Base-by-base conservation (phyloP, 495 filamentous ascomycete genomes). In the Trichoderma virens region DNA sequence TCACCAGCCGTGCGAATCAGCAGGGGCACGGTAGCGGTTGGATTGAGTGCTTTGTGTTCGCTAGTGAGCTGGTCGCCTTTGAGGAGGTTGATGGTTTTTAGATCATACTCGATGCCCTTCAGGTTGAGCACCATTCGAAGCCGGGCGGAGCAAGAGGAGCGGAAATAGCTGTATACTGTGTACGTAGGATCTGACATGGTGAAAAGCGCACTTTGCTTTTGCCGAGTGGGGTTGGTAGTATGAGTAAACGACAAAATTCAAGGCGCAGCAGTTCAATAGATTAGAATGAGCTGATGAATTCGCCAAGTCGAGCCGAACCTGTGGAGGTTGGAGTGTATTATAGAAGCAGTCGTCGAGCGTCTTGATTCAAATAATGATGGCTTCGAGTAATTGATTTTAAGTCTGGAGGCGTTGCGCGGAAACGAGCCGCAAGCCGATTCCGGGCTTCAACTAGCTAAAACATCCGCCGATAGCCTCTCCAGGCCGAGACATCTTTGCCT, bases 111-210 rank as follows among this genome's bases (percentile, higher is more conserved):
- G 62, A 84, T 72, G 35, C 66, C 65, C 67, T 82, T 82, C 28
- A 81, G 73, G 61, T 78, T 64, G 0, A 82, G 74, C 23, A 80
- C 82, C 66, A 81, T 84, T 41, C 81, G 81, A 5, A 85, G 70
- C 13, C 82, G 76, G 14, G 78, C 81, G n/a, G 80, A 78, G 73
- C 80, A 84, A 60, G 81, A 83, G 56, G 81, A 84, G 59, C 80
- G 79, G 68, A 80, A 84, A 73, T 82, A 85, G 61, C 77, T 82
- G 73, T 83, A 72, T 27, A 85, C 78, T 0, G 70, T 78, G 56
- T 62, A 79, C 23, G 38, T 39, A 16, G 32, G 35, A 13, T 67
- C 47, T 18, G 63, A 45, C 18, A 69, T 62, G 11, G 13, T 35
- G 45, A 64, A 14, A 25, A 6, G 51, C 9, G 8, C 13, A 30